phyloP scores from a whole-genome alignment of 2,329 filamentous ascomycete genomes.

The Rhytidhysteron rufulum region DNA sequence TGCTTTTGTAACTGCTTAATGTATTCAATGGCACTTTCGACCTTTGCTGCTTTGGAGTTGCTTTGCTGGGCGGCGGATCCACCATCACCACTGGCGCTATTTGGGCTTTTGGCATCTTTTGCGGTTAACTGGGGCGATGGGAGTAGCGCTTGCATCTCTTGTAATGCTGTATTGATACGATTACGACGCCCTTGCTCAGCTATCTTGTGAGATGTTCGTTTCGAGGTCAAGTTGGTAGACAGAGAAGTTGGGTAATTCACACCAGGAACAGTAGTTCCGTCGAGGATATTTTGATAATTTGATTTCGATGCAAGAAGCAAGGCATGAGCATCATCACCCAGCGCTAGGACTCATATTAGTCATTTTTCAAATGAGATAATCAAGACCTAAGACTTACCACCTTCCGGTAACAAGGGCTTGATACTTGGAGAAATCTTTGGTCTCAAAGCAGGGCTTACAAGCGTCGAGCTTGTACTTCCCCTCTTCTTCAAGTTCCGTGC shows the following conservation, averaged over 20 bases:
- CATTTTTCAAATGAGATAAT: slow-evolving; percentile 1
- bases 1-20: slow-evolving; percentile 81
- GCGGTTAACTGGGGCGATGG: slow-evolving; percentile 50
- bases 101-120: slow-evolving; percentile 31
- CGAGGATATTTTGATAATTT: slow-evolving; percentile 95
- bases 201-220: slow-evolving; percentile 96
- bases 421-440: slow-evolving; percentile 93
- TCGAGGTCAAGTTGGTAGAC: slow-evolving; percentile 90
- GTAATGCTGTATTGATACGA: slow-evolving; percentile 88
- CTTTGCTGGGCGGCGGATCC: slow-evolving; percentile 45
- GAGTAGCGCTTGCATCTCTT: slow-evolving; percentile 85
- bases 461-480: slow-evolving; percentile 58
- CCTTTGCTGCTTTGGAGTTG: slow-evolving; percentile 92
- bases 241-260: slow-evolving; percentile 87
- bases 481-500: slow-evolving; percentile 36
- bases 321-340: slow-evolving; percentile 59
- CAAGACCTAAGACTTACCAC: slow-evolving; percentile 45
- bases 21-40: slow-evolving; percentile 95
- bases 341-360: slow-evolving; percentile 25
- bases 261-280: slow-evolving; percentile 85
- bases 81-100: slow-evolving; percentile 38
- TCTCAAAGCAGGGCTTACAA: slow-evolving; percentile 80
- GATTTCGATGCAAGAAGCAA: slow-evolving; percentile 87
- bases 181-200: slow-evolving; percentile 95
- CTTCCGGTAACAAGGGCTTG: slow-evolving; percentile 78